A percentile compares a stretch with the other conserved stretches of the same genome.
phyloP scores from a whole-genome alignment of 768 basidiomycete genomes.

The Fomitopsis serialis region DNA sequence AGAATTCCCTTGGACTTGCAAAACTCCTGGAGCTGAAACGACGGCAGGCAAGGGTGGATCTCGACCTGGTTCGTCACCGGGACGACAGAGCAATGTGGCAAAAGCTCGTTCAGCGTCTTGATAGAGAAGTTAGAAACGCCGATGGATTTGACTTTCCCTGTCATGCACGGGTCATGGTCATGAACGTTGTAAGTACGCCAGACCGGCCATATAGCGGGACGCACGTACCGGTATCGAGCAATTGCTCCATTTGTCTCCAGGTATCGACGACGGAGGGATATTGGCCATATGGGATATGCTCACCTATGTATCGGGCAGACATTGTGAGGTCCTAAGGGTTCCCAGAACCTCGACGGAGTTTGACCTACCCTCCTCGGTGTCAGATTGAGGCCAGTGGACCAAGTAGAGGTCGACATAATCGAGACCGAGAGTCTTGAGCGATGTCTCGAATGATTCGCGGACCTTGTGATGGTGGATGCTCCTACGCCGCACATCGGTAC shows the following conservation, averaged over 20 bases:
- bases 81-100: slow-evolving; percentile 33
- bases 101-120: slow-evolving; percentile 34
- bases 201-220: slow-evolving; percentile 14
- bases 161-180: neutral
- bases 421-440: slow-evolving; percentile 28
- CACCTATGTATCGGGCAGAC: slow-evolving; percentile 22
- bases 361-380: slow-evolving; percentile 19
- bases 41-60: slow-evolving; percentile 46
- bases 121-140: slow-evolving; percentile 59
- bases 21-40: slow-evolving; percentile 42
- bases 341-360: too few relatives aligned
- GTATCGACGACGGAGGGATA: slow-evolving; percentile 31
- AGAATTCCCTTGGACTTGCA: slow-evolving; percentile 44
- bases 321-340: too few relatives aligned
- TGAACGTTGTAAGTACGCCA: too few relatives aligned
- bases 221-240: slow-evolving; percentile 47
- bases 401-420: slow-evolving; percentile 37
- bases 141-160: slow-evolving; percentile 40
- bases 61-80: slow-evolving; percentile 43
- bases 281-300: slow-evolving; percentile 19
- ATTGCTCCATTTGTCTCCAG: slow-evolving; percentile 48
- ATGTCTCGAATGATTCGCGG: slow-evolving; percentile 29
- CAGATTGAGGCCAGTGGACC: slow-evolving; percentile 46
- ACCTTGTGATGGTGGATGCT: slow-evolving; percentile 30
- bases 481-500: neutral